Evolutionary conservation across 345 rosid species (phyloP).

Genomic region (Mercurialis annua): DNA sequence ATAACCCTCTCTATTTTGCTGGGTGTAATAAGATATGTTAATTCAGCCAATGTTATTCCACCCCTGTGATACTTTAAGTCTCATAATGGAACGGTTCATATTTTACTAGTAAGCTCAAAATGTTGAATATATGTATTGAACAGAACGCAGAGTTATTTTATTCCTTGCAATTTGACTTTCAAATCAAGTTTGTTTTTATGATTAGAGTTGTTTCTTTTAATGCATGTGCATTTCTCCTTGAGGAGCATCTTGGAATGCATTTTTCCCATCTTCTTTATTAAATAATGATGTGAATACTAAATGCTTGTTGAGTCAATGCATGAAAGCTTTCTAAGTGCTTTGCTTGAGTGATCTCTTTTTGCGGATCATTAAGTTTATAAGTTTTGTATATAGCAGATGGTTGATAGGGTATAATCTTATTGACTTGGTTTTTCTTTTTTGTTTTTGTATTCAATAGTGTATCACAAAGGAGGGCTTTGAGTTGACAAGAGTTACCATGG

Average conservation of each 20-base stretch:
- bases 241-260: neutral
- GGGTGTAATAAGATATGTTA: too few species aligned
- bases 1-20: too few species aligned
- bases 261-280: neutral
- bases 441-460: slow-evolving; percentile 42
- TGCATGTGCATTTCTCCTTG: neutral
- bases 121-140: too few species aligned
- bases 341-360: neutral
- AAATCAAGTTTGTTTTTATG: neutral
- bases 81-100: too few species aligned
- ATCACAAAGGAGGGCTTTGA: slow-evolving; percentile 78
- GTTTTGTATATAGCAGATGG: neutral
- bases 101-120: too few species aligned
- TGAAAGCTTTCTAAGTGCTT: neutral
- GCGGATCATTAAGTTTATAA: neutral
- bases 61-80: too few species aligned
- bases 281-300: neutral
- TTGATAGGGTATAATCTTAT: neutral
- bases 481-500: slow-evolving; percentile 85
- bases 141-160: too few species aligned
- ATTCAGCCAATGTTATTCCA: too few species aligned
- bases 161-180: neutral
- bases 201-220: neutral
- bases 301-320: neutral
- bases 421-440: neutral